phyloP scores from a whole-genome alignment of 106 monocot genomes.

The Alisma plantagoaquatica region DNA sequence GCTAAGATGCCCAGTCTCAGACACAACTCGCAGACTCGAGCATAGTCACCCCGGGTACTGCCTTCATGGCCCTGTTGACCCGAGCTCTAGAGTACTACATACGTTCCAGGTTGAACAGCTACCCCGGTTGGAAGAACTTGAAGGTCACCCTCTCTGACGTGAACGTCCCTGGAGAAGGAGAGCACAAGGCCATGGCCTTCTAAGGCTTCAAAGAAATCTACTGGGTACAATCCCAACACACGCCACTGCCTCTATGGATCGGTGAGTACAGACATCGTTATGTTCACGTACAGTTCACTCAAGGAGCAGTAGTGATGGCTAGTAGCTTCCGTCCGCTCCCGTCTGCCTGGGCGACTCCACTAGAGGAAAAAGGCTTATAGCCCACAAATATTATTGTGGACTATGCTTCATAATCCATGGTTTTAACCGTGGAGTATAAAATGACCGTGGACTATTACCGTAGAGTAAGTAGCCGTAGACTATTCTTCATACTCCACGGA shows the following conservation, averaged over 20 bases:
- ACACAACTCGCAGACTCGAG: slow-evolving; percentile 92
- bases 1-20: slow-evolving; percentile 27
- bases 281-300: too few species aligned
- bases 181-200: slow-evolving; percentile 97
- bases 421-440: too few species aligned
- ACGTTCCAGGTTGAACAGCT: slow-evolving; percentile 78
- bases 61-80: slow-evolving; percentile 88
- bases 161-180: slow-evolving; percentile 99
- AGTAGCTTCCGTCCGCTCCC: too few species aligned
- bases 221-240: slow-evolving; percentile 88
- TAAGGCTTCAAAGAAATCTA: slow-evolving; percentile 84
- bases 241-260: slow-evolving; percentile 92
- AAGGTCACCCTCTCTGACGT: slow-evolving; percentile 99
- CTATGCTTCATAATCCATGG: too few species aligned
- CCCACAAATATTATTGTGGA: too few species aligned
- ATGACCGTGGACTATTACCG: too few species aligned
- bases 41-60: slow-evolving; percentile 96
- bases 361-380: too few species aligned
- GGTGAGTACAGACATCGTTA: too few species aligned
- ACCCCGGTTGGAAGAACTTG: slow-evolving; percentile 86
- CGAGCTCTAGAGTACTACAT: slow-evolving; percentile 84
- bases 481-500: too few species aligned
- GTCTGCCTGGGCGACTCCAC: too few species aligned
- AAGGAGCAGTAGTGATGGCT: too few species aligned
- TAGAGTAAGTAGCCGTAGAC: too few species aligned